Conservation (phyloP, 2,329 filamentous ascomycete genomes). For the Colletotrichum sp. region DNA sequence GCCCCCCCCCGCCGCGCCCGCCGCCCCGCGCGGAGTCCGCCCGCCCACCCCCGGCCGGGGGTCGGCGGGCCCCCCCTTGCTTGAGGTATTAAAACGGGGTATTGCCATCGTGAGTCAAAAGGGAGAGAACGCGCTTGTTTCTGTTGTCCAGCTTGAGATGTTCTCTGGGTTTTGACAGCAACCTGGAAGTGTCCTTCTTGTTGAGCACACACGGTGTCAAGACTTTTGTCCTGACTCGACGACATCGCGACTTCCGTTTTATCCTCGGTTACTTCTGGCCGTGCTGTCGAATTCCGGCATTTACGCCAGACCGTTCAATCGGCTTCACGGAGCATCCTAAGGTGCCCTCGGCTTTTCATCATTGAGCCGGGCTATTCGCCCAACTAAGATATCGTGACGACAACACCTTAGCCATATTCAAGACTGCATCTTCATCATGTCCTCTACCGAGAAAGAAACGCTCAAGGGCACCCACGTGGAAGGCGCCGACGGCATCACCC, state of each 20-base stretch:
- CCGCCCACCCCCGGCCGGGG: too few relatives aligned
- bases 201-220: background rate
- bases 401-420: background rate
- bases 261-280: background rate
- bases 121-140: fast-evolving
- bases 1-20: too few relatives aligned
- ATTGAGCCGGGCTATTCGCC: background rate
- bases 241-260: background rate
- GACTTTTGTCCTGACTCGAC: background rate
- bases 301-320: background rate
- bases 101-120: background rate
- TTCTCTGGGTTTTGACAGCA: fast-evolving
- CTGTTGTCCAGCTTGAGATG: background rate
- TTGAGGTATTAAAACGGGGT: background rate
- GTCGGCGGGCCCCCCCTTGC: too few relatives aligned
- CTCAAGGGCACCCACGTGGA: slow-evolving; percentile 1
- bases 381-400: background rate
- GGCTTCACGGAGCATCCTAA: background rate
- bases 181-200: background rate
- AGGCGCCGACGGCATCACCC: slow-evolving; percentile 12
- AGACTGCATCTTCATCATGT: background rate
- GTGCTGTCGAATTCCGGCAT: background rate
- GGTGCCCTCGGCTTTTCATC: background rate
- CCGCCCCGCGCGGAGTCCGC: too few relatives aligned
- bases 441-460: slow-evolving; percentile 5